Percentiles rank a stretch among this genome's conserved stretches.
Evolutionary conservation across 306 rosid species (phyloP).

Genomic region (Delonix regia): DNA sequence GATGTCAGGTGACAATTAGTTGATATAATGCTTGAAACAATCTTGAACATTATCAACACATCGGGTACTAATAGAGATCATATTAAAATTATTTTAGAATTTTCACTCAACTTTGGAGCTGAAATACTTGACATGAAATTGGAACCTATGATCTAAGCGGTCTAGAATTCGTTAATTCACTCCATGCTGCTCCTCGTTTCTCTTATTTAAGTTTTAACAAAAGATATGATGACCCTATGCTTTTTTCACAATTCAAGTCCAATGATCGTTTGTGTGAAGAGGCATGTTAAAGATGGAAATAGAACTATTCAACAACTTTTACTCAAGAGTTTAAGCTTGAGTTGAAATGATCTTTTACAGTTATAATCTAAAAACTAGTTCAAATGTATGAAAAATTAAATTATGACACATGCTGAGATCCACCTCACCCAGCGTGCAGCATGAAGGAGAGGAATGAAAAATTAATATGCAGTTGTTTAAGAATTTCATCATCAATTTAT

Average conservation of each 20-base stretch:
- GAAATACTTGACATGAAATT: no score
- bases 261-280: background rate
- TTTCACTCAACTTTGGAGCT: background rate
- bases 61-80: background rate
- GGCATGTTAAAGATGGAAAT: background rate
- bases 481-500: background rate
- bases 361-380: conserved; percentile 1
- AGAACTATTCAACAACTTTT: background rate
- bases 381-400: conserved; percentile 6
- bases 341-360: background rate
- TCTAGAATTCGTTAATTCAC: background rate
- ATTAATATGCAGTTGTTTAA: conserved; percentile 4
- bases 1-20: background rate
- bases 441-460: background rate
- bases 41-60: conserved; percentile 10
- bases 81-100: background rate
- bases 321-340: background rate
- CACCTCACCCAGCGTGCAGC: conserved; percentile 18
- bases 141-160: no score
- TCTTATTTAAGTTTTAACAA: background rate
- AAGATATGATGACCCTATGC: background rate
- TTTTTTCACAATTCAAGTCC: background rate
- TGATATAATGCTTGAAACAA: conserved; percentile 4
- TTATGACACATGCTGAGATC: background rate
- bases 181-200: background rate